Percentiles rank a stretch among this genome's conserved stretches.
Evolutionary conservation across 352 stramenopile species (phyloP).

Genomic region (Phytophthora fragariaefolia): DNA sequence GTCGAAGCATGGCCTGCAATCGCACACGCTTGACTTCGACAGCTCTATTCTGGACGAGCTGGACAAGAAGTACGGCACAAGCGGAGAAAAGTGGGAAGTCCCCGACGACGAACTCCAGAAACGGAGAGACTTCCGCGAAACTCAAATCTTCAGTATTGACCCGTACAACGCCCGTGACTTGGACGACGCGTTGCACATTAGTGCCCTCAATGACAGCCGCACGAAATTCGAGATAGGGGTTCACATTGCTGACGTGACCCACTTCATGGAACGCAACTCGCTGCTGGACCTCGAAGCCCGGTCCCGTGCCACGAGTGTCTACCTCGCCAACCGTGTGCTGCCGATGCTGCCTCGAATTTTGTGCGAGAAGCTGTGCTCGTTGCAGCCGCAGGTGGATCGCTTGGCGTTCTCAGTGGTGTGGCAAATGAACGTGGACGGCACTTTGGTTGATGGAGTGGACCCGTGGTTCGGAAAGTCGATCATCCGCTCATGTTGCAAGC

Average conservation of each 20-base stretch:
- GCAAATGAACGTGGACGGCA: conserved; percentile 97
- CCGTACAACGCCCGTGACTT: conserved; percentile 96
- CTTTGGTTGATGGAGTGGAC: conserved; percentile 80
- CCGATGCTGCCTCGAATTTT: conserved; percentile 97
- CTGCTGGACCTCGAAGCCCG: conserved; percentile 95
- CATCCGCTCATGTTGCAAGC: conserved; percentile 97
- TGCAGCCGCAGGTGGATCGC: conserved; percentile 97
- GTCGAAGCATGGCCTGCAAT: conserved; percentile 90
- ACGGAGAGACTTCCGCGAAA: conserved; percentile 90
- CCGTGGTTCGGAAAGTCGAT: conserved; percentile 98
- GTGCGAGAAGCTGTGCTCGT: conserved; percentile 96
- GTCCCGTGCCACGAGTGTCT: conserved; percentile 95
- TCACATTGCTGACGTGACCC: conserved; percentile 98
- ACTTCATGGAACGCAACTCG: conserved; percentile 93
- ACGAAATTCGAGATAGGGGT: conserved; percentile 93
- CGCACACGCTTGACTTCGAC: conserved; percentile 73
- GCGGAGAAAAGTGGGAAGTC: conserved; percentile 80
- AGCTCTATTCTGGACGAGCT: conserved; percentile 67
- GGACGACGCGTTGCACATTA: conserved; percentile 96
- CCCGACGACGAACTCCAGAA: conserved; percentile 78
- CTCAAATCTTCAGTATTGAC: conserved; percentile 98
- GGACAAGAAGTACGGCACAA: conserved; percentile 81
- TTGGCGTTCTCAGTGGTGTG: conserved; percentile 96
- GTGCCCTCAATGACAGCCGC: conserved; percentile 56
- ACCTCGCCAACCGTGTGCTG: conserved; percentile 95